Evolutionary conservation across 2,329 filamentous ascomycete genomes (phyloP).

Genomic region (Clonostachys solani): DNA sequence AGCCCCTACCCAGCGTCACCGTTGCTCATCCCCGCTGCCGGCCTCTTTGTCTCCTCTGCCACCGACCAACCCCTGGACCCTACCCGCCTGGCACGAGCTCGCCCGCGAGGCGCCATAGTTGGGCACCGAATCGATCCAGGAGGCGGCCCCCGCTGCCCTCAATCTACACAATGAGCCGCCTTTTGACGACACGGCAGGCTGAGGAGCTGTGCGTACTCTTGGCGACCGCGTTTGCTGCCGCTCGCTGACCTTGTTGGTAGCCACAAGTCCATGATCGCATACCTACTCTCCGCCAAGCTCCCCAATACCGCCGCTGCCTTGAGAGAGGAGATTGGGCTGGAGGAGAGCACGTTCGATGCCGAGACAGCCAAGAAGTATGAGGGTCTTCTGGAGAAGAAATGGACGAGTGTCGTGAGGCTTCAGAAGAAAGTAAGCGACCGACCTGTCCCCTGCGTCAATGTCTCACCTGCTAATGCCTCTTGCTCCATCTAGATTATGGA

Average conservation of each 20-base stretch:
- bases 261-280: conserved; percentile 91
- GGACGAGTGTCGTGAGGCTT: conserved; percentile 90
- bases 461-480: not conserved
- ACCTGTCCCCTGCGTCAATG: not conserved
- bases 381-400: conserved; percentile 93
- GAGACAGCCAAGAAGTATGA: conserved; percentile 91
- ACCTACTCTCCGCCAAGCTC: conserved; percentile 71
- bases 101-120: no score
- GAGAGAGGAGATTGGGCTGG: conserved; percentile 71
- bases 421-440: conserved; percentile 76
- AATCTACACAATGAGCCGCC: not conserved
- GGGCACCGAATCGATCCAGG: no score
- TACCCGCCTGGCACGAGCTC: no score
- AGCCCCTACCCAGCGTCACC: no score
- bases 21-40: no score
- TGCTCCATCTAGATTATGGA: conserved; percentile 72
- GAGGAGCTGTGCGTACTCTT: conserved; percentile 72
- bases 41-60: no score
- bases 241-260: conserved; percentile 35
- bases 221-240: not conserved
- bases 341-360: conserved; percentile 68
- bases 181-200: conserved; percentile 70
- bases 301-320: conserved; percentile 66
- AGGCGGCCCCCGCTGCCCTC: no score
- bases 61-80: no score